Evolutionary conservation across 2,329 filamentous ascomycete genomes (phyloP).

Genomic region (Alternaria ventricosa): DNA sequence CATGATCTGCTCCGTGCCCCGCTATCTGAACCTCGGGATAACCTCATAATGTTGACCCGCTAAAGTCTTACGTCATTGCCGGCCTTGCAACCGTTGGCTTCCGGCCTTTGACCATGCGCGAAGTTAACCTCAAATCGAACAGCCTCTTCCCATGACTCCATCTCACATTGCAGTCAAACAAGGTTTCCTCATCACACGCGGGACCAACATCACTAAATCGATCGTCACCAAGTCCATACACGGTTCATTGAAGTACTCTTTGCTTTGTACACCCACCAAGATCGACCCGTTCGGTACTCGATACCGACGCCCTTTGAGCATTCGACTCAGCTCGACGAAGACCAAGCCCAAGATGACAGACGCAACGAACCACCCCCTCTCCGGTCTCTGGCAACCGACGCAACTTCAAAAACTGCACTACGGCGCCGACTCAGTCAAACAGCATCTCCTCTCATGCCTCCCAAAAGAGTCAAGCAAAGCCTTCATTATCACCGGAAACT

Average conservation of each 20-base stretch:
- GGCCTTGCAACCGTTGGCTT: slow-evolving; percentile 2
- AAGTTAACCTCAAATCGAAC: background rate
- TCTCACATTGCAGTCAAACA: background rate
- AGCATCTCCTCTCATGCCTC: slow-evolving; percentile 55
- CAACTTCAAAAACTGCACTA: slow-evolving; percentile 60
- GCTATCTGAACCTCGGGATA: slow-evolving; percentile 14
- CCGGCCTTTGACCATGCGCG: background rate
- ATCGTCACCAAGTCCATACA: background rate
- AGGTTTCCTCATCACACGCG: background rate
- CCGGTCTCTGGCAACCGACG: slow-evolving; percentile 59
- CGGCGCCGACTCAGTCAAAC: slow-evolving; percentile 55
- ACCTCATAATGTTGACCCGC: background rate
- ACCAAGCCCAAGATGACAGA: slow-evolving; percentile 48
- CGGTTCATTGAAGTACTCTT: background rate
- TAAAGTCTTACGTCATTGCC: slow-evolving; percentile 14
- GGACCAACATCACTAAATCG: background rate
- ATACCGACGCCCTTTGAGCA: background rate
- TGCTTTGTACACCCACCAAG: background rate
- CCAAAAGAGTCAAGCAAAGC: slow-evolving; percentile 57
- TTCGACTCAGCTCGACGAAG: slow-evolving; percentile 3
- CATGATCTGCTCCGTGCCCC: background rate
- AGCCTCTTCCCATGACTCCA: background rate
- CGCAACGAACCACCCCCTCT: slow-evolving; percentile 53
- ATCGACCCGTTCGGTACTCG: background rate
- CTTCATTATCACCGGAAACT: slow-evolving; percentile 64